Evolutionary conservation across 2,329 filamentous ascomycete species (phyloP).

Genomic region (Cryphonectria japonica): DNA sequence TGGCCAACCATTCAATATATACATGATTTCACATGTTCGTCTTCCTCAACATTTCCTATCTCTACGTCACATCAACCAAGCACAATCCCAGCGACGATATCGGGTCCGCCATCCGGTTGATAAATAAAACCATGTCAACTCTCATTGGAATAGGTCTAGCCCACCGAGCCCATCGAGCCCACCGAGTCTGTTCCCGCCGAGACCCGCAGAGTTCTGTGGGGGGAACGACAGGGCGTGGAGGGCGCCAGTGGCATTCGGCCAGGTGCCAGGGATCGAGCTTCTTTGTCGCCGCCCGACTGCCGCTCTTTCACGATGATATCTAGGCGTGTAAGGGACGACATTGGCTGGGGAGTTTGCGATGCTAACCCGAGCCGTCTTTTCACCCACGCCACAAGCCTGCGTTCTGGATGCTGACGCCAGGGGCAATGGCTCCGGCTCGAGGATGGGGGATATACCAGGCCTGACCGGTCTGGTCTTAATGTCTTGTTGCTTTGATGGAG

Average conservation of each 20-base stretch:
- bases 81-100: slow-evolving; percentile 21
- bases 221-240: slow-evolving; percentile 11
- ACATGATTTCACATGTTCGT: slow-evolving; percentile 15
- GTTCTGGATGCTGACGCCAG: neutral
- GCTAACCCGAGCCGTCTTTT: slow-evolving; percentile 4
- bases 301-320: neutral
- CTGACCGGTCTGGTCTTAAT: neutral
- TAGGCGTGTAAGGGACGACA: slow-evolving; percentile 2
- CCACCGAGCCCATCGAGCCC: slow-evolving; percentile 12
- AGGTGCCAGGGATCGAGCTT: slow-evolving; percentile 12
- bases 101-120: slow-evolving; percentile 11
- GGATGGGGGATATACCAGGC: neutral
- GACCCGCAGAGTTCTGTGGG: slow-evolving; percentile 22
- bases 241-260: slow-evolving; percentile 20
- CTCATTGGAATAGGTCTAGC: slow-evolving; percentile 14
- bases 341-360: slow-evolving; percentile 20
- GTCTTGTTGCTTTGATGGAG: neutral
- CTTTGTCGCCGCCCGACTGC: slow-evolving; percentile 11
- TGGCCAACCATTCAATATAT: neutral
- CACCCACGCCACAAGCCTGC: neutral
- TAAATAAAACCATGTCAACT: neutral
- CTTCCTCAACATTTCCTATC: slow-evolving; percentile 19
- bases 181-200: slow-evolving; percentile 4
- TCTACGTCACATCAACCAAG: slow-evolving; percentile 21
- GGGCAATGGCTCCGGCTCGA: neutral